Conservation (phyloP, 805 yeast species). For the Candida vaughaniae region DNA sequence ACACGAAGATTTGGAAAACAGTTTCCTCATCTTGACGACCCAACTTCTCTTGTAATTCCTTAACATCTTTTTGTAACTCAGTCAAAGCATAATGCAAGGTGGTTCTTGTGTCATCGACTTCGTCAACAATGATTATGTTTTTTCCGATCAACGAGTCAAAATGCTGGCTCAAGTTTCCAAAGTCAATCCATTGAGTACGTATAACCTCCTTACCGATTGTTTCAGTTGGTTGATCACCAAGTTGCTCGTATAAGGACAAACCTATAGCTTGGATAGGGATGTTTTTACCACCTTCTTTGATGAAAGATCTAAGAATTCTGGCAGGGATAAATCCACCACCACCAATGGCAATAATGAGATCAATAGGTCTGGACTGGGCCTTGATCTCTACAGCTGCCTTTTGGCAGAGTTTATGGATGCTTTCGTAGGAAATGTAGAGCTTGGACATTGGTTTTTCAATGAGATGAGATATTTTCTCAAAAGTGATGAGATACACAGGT, state of each 20-base stretch:
- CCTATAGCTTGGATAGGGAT: conserved; percentile 73
- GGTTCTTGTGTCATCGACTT: conserved; percentile 90
- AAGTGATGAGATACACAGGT: too few relatives aligned
- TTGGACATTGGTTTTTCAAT: conserved; percentile 20
- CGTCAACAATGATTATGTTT: conserved; percentile 79
- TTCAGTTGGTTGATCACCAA: conserved; percentile 34
- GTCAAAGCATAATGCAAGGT: conserved; percentile 81
- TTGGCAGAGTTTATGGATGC: conserved; percentile 81
- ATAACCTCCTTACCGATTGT: conserved; percentile 74
- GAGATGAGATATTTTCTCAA: too few relatives aligned
- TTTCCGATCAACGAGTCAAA: conserved; percentile 79
- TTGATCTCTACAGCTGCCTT: conserved; percentile 55
- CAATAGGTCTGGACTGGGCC: conserved; percentile 44
- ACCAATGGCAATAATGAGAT: conserved; percentile 65
- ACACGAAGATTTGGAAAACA: conserved; percentile 70
- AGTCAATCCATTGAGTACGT: conserved; percentile 89
- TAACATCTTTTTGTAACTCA: conserved; percentile 67
- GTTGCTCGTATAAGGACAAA: conserved; percentile 59
- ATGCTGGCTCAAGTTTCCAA: conserved; percentile 66
- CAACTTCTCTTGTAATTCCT: conserved; percentile 55
- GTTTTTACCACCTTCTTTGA: conserved; percentile 56
- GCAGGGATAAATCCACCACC: conserved; percentile 77
- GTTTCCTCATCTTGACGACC: conserved; percentile 63
- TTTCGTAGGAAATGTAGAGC: conserved; percentile 71
- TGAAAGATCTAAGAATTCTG: conserved; percentile 62